Evolutionary conservation across 805 yeast species (phyloP).

Genomic region (Lipomyces oligophaga): DNA sequence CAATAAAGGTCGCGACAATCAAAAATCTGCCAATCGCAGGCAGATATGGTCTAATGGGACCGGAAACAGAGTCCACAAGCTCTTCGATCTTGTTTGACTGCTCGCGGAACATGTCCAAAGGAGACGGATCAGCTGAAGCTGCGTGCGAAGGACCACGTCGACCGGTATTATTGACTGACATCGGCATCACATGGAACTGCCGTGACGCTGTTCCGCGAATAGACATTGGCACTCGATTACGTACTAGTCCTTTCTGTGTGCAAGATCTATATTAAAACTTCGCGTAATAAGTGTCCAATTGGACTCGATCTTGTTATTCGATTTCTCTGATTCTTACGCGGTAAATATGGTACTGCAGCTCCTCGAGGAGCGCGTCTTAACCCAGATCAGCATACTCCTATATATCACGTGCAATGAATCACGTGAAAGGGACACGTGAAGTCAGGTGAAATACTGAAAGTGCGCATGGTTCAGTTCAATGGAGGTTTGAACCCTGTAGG

Average conservation of each 20-base stretch:
- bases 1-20: constrained; percentile 89
- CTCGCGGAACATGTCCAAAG: constrained; percentile 22
- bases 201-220: constrained; percentile 28
- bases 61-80: constrained; percentile 24
- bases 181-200: constrained; percentile 30
- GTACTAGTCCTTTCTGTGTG: too few species aligned
- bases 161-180: constrained; percentile 23
- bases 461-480: too few species aligned
- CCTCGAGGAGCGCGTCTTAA: too few species aligned
- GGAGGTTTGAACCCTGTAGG: too few species aligned
- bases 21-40: constrained; percentile 86
- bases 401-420: too few species aligned
- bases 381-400: too few species aligned
- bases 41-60: constrained; percentile 42
- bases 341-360: background rate
- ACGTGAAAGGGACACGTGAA: too few species aligned
- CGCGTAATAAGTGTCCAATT: too few species aligned
- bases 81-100: constrained; percentile 27
- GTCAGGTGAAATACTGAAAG: too few species aligned
- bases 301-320: background rate
- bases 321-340: too few species aligned
- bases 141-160: constrained; percentile 20
- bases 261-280: too few species aligned
- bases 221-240: constrained; percentile 11
- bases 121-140: constrained; percentile 26